A percentile compares a stretch with the other conserved stretches of the same genome.
phyloP scores from a whole-genome alignment of 2,329 filamentous ascomycete species.

The Fusarium tuaranense region DNA sequence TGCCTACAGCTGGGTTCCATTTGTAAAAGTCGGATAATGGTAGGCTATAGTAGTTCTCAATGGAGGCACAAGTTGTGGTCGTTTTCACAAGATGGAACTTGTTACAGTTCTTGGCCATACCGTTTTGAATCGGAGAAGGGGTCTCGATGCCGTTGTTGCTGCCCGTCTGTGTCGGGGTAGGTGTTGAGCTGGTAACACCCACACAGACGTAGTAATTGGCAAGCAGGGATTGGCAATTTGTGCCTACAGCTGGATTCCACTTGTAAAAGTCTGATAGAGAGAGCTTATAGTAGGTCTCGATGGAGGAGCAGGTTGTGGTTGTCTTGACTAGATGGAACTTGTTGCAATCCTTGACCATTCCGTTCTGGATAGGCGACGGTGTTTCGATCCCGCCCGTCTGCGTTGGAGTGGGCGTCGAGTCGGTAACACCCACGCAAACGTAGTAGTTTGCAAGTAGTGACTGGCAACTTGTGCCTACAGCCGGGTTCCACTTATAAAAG shows the following conservation, averaged over 20 bases:
- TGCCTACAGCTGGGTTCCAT: not conserved
- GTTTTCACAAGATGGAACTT: conserved; percentile 14
- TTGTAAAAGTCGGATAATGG: not conserved
- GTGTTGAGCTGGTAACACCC: not conserved
- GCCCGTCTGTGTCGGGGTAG: not conserved
- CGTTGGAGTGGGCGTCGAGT: not conserved
- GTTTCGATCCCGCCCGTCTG: not conserved
- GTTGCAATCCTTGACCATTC: conserved; percentile 29
- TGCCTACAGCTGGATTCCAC: not conserved
- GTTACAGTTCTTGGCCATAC: conserved; percentile 30
- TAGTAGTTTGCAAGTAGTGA: not conserved
- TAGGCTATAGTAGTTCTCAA: not conserved
- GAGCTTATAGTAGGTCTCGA: not conserved
- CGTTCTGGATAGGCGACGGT: not conserved
- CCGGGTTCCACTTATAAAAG: not conserved
- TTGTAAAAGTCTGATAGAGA: not conserved
- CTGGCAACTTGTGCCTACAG: not conserved
- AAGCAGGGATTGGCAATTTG: not conserved
- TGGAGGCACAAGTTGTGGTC: not conserved
- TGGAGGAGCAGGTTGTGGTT: not conserved
- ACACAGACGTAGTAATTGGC: not conserved
- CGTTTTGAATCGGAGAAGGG: not conserved
- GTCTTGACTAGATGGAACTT: conserved; percentile 14
- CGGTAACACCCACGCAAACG: not conserved
- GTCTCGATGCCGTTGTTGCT: not conserved